Percentiles rank a stretch among this genome's conserved stretches.
Evolutionary conservation across 345 rosid genomes (phyloP).

Genomic region (Euphorbia lathyris): DNA sequence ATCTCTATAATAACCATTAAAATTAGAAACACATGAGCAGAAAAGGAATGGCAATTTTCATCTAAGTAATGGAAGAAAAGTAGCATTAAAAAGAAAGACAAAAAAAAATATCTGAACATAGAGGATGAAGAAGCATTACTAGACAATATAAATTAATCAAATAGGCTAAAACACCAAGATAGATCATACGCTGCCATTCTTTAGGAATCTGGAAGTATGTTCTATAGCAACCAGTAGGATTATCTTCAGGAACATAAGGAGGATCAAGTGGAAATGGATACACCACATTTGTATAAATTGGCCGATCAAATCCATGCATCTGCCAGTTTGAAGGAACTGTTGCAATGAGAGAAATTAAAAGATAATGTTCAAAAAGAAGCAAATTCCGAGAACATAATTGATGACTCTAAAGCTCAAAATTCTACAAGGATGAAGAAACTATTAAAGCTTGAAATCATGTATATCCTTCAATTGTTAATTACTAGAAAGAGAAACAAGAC

Average conservation of each 20-base stretch:
- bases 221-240: slow-evolving; percentile 94
- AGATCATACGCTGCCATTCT: slow-evolving; percentile 77
- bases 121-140: slow-evolving; percentile 1
- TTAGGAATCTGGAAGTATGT: slow-evolving; percentile 74
- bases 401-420: slow-evolving; percentile 1
- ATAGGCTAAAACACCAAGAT: slow-evolving; percentile 3
- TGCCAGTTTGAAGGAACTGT: slow-evolving; percentile 99
- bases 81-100: background rate
- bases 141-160: slow-evolving; percentile 10
- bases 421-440: background rate
- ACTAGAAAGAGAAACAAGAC: background rate
- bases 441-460: background rate
- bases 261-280: slow-evolving; percentile 83
- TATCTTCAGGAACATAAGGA: slow-evolving; percentile 72
- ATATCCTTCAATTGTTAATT: background rate
- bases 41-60: no score
- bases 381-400: background rate
- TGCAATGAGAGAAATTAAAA: slow-evolving; percentile 29
- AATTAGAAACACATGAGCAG: background rate
- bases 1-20: background rate
- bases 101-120: background rate
- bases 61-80: no score
- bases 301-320: slow-evolving; percentile 92
- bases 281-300: slow-evolving; percentile 75
- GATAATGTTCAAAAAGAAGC: background rate